Conservation (phyloP, 2,329 filamentous ascomycete species). For the Amphichorda felina region DNA sequence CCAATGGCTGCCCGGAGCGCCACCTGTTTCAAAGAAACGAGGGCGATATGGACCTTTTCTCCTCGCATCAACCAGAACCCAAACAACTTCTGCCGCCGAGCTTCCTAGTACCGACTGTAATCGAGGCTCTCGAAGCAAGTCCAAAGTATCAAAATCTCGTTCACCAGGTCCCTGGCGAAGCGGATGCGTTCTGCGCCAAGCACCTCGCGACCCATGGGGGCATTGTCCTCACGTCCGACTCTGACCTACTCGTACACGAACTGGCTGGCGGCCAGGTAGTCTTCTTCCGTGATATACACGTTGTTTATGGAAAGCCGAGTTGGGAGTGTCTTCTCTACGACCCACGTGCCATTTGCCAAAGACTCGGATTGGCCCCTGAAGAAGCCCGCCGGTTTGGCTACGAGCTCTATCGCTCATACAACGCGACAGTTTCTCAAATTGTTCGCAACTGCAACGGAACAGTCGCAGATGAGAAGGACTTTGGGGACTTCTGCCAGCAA, state of each 20-base stretch:
- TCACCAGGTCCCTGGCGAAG: constrained; percentile 68
- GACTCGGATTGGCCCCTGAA: constrained; percentile 24
- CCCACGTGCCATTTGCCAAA: constrained; percentile 20
- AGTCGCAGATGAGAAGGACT: constrained; percentile 10
- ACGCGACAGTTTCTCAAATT: constrained; percentile 17
- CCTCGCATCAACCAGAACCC: constrained; percentile 8
- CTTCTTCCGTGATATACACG: constrained; percentile 55
- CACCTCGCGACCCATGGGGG: constrained; percentile 42
- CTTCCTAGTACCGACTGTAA: constrained; percentile 70
- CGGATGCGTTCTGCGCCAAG: constrained; percentile 68
- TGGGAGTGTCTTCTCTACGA: constrained; percentile 1
- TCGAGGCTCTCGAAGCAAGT: constrained; percentile 52
- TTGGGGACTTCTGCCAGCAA: constrained; percentile 17
- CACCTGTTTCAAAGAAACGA: neutral
- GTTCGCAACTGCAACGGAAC: constrained; percentile 12
- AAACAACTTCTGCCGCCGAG: constrained; percentile 34
- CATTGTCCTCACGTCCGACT: constrained; percentile 68
- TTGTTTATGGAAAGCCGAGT: constrained; percentile 9
- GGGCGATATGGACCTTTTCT: constrained; percentile 11
- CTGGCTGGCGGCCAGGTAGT: constrained; percentile 54
- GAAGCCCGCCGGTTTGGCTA: constrained; percentile 1
- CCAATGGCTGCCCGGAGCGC: neutral
- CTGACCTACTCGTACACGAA: constrained; percentile 69
- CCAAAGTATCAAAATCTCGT: constrained; percentile 27
- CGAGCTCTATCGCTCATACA: constrained; percentile 7